Base-by-base conservation (phyloP, 345 rosid species). In the Xanthoceras sorbifolium region DNA sequence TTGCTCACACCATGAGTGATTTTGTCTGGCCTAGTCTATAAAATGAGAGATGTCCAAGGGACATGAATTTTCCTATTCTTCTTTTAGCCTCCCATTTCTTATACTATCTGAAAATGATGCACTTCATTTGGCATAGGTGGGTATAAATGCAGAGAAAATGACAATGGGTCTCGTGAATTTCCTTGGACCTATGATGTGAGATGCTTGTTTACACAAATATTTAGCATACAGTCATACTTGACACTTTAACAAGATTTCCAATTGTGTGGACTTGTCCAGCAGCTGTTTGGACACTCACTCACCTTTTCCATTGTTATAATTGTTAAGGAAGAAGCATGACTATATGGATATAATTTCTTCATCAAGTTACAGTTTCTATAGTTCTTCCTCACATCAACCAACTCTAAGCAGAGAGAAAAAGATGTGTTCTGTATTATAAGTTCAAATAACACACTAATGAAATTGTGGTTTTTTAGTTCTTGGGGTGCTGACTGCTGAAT, bases 21-120 rank as follows among this genome's bases (percentile, higher is more conserved):
- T 50, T 50, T 52, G 36, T 40, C 14, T 60, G 61, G 79, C 75
- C 70, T 29, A 20, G 62, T 23, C 54, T 48, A 44, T 48, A 40
- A 62, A 77, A 63, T 77, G 42, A 32, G 64, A 70, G 64, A 55
- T 23, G 10, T 15, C 26, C 26, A 20, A 55, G 25, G 23, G n/a
- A 55, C 61, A 55, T 55, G 61, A 54, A 54, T 50, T 50, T 50
- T 9, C 55, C 55, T 18, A 11, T 11, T 54, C 60, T 54, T 18
- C n/a, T 6, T 54, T 23, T n/a, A 54, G 23, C 10, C 23, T 54
- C 25, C 23, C 25, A 54, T 54, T 54, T 15, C 17, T 64, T 22
- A 4, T 15, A 20, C 52, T 6, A 34, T 48, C 34, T 64, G 38
- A 48, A 7, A 67, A 6, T n/a, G 60, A 28, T 69, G 34, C 25